Base-by-base conservation (phyloP, 129 eudicot species). In the Flaveria bidentis region DNA sequence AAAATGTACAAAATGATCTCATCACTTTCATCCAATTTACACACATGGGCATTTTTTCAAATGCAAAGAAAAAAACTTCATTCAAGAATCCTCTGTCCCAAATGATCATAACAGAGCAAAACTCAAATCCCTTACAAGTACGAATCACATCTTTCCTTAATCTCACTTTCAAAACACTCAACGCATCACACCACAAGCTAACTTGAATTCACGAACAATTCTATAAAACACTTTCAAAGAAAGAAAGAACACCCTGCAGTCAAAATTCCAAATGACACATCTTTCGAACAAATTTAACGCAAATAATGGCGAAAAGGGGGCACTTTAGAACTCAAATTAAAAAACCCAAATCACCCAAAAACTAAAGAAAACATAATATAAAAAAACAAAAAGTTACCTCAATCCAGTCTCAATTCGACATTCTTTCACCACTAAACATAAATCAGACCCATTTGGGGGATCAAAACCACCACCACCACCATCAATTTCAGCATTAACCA, bases 401-500 rank as follows among this genome's bases (percentile, higher is more conserved):
- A 72, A 71, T 30, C 72, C 72, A 63, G 65, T 33, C 36, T 79
- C 65, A 62, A 18, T 49, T 61, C 18, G 60, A 78, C 70, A 28
- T 14, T 71, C 80, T 20, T 51, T 25, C 23, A 44, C 28, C 22
- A 71, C 26, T 50, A 72, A 79, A 41, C 72, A 73, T 71, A 79
- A 63, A 23, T 9, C 17, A 68, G 57, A 25, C 26, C 28, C 9
- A 47, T 77, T 77, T 68, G 69, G 69, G 15, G 74, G 69, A 55
- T n/a, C 17, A 23, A 41, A 51, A 36, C 65, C 62, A 23, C n/a
- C 50, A 52, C n/a, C 50, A 52, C 2, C 62, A n/a, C n/a, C 41
- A 52, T 17, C 83, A 17, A 41, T n/a, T 25, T 39, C 67, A 30
- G 75, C 17, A 36, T 78, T 18, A 67, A 56, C 14, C 51, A 73